Percentiles rank a stretch among this genome's conserved stretches.
These are phyloP conservation scores for Somion occarium DNA, from an alignment of 1,284 basidiomycete species.

Conservation along the genomic window DNA sequence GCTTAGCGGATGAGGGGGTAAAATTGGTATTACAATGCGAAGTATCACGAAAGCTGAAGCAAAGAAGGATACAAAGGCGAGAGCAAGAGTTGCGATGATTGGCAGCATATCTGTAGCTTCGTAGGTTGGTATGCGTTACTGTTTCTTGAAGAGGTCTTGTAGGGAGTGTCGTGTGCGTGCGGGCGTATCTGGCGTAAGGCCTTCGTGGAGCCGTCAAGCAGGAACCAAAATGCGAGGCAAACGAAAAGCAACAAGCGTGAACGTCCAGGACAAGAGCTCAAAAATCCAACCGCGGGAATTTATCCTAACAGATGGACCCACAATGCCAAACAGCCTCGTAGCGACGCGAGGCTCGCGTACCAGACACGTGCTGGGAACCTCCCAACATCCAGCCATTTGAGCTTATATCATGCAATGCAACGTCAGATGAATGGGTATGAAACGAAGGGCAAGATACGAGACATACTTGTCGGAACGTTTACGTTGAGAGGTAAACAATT, in stretches of 20 bases:
- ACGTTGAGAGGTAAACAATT: no score
- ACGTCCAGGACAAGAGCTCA: conserved; percentile 10
- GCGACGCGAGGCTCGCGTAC: conserved; percentile 6
- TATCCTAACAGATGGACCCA: conserved; percentile 25
- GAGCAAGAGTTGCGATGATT: conserved; percentile 56
- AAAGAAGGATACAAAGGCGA: conserved; percentile 64
- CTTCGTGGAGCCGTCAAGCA: conserved; percentile 31
- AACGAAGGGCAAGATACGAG: no score
- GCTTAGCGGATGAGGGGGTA: conserved; percentile 65
- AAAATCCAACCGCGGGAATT: conserved; percentile 29
- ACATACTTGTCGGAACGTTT: no score
- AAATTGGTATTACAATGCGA: conserved; percentile 63
- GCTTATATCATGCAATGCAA: no score
- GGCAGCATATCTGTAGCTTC: conserved; percentile 47
- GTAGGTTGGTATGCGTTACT: conserved; percentile 17
- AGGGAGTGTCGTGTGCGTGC: conserved; percentile 23
- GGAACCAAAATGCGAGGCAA: conserved; percentile 26
- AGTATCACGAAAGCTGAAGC: conserved; percentile 69
- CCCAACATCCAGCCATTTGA: no score
- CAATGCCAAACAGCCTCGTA: conserved; percentile 19
- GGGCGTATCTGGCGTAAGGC: conserved; percentile 29
- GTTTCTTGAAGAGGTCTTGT: conserved; percentile 14
- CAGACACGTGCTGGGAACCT: conserved; percentile 9
- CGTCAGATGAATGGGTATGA: no score
- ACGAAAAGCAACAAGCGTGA: conserved; percentile 16